phyloP scores from a whole-genome alignment of 495 filamentous ascomycete species.

The Viridothelium virens region DNA sequence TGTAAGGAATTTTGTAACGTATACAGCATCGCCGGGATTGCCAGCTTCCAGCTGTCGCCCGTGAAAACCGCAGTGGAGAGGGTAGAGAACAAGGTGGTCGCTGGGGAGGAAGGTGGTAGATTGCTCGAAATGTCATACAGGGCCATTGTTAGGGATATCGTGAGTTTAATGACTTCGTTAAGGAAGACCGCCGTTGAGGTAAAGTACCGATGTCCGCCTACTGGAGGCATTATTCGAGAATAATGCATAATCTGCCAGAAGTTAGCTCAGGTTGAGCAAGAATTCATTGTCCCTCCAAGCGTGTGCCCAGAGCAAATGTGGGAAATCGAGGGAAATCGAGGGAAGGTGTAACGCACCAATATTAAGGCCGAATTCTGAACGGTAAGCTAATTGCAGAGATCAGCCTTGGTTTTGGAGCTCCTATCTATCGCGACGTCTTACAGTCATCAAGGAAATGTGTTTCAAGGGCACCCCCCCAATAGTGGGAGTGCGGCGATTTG shows the following conservation, averaged over 20 bases:
- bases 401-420: background rate
- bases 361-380: conserved; percentile 75
- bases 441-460: conserved; percentile 68
- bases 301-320: too few relatives aligned
- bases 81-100: conserved; percentile 68
- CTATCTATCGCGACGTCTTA: conserved; percentile 36
- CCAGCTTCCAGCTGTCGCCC: conserved; percentile 93
- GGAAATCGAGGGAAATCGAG: too few relatives aligned
- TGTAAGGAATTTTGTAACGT: conserved; percentile 86
- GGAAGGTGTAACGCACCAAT: conserved; percentile 43
- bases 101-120: conserved; percentile 61
- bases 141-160: conserved; percentile 75
- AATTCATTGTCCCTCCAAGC: background rate
- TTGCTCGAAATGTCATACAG: conserved; percentile 76
- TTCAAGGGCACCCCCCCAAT: conserved; percentile 59
- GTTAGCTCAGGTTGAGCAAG: conserved; percentile 15
- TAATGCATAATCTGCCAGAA: conserved; percentile 72
- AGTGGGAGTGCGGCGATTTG: conserved; percentile 14
- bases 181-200: conserved; percentile 91
- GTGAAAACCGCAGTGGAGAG: conserved; percentile 76
- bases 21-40: conserved; percentile 80
- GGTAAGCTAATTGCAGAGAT: conserved; percentile 48
- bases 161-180: conserved; percentile 86
- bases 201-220: conserved; percentile 76
- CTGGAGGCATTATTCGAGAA: conserved; percentile 79